These are phyloP conservation scores for Colletotrichum paranaense DNA, from an alignment of 2,329 filamentous ascomycete species.

Conservation along the genomic window DNA sequence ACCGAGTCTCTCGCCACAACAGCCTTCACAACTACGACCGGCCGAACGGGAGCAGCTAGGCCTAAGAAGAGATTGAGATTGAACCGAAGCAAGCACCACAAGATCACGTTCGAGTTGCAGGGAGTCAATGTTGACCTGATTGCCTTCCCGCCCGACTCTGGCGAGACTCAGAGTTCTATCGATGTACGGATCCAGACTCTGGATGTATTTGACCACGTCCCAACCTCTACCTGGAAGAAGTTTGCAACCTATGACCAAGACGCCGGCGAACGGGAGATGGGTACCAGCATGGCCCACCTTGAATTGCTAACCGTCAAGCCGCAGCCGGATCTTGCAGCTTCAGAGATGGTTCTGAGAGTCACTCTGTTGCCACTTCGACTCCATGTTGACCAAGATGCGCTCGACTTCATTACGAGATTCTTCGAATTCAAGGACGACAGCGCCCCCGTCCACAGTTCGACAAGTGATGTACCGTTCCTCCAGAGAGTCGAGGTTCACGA, in stretches of 20 bases:
- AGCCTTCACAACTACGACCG: constrained; percentile 70
- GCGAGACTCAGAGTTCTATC: constrained; percentile 88
- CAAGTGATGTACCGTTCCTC: constrained; percentile 84
- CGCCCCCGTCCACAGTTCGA: constrained; percentile 63
- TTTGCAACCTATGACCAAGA: constrained; percentile 95
- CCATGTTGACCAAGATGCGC: constrained; percentile 96
- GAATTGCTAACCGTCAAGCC: constrained; percentile 91
- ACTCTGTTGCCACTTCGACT: constrained; percentile 86
- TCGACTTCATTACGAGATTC: constrained; percentile 97
- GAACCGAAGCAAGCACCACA: constrained; percentile 88
- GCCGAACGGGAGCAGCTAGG: constrained; percentile 56
- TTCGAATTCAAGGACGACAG: constrained; percentile 95
- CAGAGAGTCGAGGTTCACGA: constrained; percentile 90
- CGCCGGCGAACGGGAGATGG: constrained; percentile 85
- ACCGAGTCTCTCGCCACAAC: constrained; percentile 90
- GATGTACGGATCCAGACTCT: constrained; percentile 85
- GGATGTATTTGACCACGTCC: constrained; percentile 93
- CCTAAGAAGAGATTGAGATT: constrained; percentile 73
- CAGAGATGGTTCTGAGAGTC: constrained; percentile 86
- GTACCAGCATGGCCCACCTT: constrained; percentile 89
- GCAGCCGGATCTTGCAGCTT: constrained; percentile 83
- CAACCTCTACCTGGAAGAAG: constrained; percentile 97
- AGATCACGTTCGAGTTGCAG: constrained; percentile 93
- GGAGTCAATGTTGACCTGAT: constrained; percentile 87
- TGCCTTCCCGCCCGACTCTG: constrained; percentile 78